These are phyloP conservation scores for Lachancea meyersii DNA, from an alignment of 805 yeast genomes.

Conservation along the genomic window DNA sequence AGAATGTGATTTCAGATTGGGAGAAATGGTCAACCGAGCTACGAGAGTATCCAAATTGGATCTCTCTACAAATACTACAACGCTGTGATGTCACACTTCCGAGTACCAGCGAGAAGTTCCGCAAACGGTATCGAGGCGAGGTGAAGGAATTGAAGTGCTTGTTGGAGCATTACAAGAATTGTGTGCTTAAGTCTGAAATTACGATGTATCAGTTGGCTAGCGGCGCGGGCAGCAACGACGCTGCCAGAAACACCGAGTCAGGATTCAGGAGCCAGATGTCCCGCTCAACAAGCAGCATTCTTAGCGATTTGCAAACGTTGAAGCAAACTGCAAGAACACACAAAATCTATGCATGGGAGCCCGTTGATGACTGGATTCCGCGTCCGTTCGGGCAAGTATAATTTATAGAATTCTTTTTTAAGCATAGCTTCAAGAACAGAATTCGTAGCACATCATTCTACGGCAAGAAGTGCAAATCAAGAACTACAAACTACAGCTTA, in stretches of 20 bases:
- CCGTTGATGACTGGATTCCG: slow-evolving; percentile 7
- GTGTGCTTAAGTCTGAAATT: slow-evolving; percentile 1
- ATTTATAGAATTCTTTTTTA: neutral
- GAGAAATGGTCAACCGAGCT: slow-evolving; percentile 2
- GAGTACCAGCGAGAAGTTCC: slow-evolving; percentile 1
- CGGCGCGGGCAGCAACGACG: neutral
- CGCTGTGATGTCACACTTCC: neutral
- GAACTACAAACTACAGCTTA: neutral
- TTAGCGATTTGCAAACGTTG: slow-evolving; percentile 1
- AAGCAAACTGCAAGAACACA: neutral
- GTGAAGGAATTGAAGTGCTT: neutral
- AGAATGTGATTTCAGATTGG: slow-evolving; percentile 2
- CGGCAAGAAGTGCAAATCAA: neutral
- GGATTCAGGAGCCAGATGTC: neutral
- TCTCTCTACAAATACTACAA: slow-evolving; percentile 1
- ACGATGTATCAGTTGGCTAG: slow-evolving; percentile 6
- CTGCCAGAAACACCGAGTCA: neutral
- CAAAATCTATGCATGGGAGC: slow-evolving; percentile 2
- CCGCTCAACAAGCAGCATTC: slow-evolving; percentile 1
- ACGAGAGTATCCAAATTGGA: slow-evolving; percentile 5
- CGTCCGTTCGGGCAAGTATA: slow-evolving; percentile 6
- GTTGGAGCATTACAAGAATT: neutral
- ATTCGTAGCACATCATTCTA: neutral
- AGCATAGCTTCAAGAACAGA: neutral
- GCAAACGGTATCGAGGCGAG: slow-evolving; percentile 1